Evolutionary conservation across 257 asterid genomes (phyloP).

Genomic region (Gardenia jasminoides): DNA sequence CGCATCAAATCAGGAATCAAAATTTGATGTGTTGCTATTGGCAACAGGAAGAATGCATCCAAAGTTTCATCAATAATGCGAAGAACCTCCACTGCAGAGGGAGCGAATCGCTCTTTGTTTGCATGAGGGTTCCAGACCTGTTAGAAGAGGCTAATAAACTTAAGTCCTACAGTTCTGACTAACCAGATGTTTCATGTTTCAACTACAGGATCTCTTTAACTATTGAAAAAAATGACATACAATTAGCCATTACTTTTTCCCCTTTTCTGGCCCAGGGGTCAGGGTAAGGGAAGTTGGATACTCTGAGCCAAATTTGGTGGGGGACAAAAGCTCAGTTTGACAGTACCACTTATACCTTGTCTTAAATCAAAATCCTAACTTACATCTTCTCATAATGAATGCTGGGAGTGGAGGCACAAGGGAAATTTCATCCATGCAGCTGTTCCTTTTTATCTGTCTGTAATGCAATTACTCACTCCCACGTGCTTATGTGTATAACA

Average conservation of each 20-base stretch:
- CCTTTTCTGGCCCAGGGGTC: not conserved
- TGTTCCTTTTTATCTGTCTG: not conserved
- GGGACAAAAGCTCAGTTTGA: too few relatives aligned
- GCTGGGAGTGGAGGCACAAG: not conserved
- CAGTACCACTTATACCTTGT: not conserved
- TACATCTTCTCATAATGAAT: not conserved
- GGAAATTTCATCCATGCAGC: not conserved
- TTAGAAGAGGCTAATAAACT: slow-evolving; percentile 4
- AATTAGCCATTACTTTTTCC: not conserved
- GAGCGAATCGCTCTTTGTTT: slow-evolving; percentile 75
- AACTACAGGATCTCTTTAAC: not conserved
- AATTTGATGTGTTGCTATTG: slow-evolving; percentile 84
- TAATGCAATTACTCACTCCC: not conserved
- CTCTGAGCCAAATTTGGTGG: too few relatives aligned
- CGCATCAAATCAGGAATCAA: slow-evolving; percentile 74
- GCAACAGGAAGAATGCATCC: slow-evolving; percentile 94
- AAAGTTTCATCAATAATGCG: slow-evolving; percentile 78
- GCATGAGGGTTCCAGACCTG: slow-evolving; percentile 86
- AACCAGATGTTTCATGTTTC: not conserved
- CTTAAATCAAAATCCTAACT: not conserved
- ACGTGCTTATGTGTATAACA: not conserved
- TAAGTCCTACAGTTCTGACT: not conserved
- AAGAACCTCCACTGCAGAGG: slow-evolving; percentile 91
- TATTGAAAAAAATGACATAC: not conserved
- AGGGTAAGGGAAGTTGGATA: not conserved